Conservation (phyloP, 352 stramenopile species). For the Pythium diclinum region DNA sequence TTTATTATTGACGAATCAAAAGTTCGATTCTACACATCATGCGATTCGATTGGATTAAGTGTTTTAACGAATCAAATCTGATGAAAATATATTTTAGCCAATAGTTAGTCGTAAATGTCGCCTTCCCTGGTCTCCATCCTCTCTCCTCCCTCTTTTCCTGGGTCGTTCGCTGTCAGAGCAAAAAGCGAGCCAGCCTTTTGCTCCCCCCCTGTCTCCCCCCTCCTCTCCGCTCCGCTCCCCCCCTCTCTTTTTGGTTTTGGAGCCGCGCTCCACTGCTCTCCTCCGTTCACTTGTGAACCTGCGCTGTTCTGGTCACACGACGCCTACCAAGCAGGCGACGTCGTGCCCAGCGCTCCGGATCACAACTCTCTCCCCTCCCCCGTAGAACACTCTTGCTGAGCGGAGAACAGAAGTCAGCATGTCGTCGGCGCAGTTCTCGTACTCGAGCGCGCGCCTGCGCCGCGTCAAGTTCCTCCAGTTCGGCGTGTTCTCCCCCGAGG, state of each 20-base stretch:
- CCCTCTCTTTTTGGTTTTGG: constrained; percentile 14
- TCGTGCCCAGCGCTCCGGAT: background rate
- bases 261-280: constrained; percentile 4
- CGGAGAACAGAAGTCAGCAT: constrained; percentile 28
- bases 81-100: constrained; percentile 28
- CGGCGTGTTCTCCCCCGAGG: constrained; percentile 96
- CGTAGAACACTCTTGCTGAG: background rate
- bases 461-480: constrained; percentile 98
- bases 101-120: constrained; percentile 13
- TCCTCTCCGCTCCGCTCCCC: constrained; percentile 22
- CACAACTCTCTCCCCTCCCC: too few relatives aligned
- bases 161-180: background rate
- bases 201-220: constrained; percentile 3
- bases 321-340: constrained; percentile 17
- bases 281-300: constrained; percentile 64
- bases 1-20: constrained; percentile 8
- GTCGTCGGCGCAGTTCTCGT: constrained; percentile 93
- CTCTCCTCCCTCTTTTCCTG: background rate
- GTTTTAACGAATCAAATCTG: constrained; percentile 12
- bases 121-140: background rate
- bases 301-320: constrained; percentile 50
- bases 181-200: background rate
- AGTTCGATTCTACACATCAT: background rate
- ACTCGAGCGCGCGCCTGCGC: constrained; percentile 92
- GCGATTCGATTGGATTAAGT: background rate